Conservation (phyloP, 1,139 yeast species). For the Yamadazyma mexicana region DNA sequence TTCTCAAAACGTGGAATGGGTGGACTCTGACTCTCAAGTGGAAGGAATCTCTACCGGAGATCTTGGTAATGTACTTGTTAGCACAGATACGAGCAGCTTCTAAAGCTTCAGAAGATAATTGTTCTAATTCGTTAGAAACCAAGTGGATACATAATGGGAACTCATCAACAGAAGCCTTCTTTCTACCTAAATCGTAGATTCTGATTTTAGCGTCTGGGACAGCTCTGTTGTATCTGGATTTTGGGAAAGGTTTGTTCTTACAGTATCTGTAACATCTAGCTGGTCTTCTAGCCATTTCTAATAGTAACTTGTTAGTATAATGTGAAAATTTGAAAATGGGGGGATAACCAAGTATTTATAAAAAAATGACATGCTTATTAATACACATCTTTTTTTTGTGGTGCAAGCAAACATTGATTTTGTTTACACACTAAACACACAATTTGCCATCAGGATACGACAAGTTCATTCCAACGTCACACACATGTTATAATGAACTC, state of each 20-base stretch:
- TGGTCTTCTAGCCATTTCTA: constrained; percentile 99
- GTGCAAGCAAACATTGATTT: no score
- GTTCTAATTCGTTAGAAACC: constrained; percentile 99
- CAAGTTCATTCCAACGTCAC: no score
- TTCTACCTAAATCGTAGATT: constrained; percentile 98
- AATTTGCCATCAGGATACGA: no score
- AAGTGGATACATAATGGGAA: constrained; percentile 99
- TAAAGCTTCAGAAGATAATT: constrained; percentile 98
- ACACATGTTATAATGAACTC: no score
- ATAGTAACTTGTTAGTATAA: constrained; percentile 29
- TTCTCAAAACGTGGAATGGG: constrained; percentile 99
- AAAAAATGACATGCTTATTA: constrained; percentile 3
- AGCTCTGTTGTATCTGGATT: constrained; percentile 99
- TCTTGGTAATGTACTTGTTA: constrained; percentile 97
- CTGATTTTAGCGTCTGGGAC: constrained; percentile 99
- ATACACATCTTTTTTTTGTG: neutral
- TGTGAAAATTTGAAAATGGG: neutral
- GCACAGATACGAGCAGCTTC: constrained; percentile 99
- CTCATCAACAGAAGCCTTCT: constrained; percentile 99
- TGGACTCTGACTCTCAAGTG: constrained; percentile 99
- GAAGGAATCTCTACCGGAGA: constrained; percentile 99
- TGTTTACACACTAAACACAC: no score
- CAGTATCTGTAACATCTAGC: constrained; percentile 99
- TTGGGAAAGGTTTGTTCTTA: constrained; percentile 99
- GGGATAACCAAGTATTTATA: neutral